Percentiles rank a stretch among this genome's conserved stretches.
Conservation (phyloP, 106 monocot genomes). For the Acanthochlamys bracteata region DNA sequence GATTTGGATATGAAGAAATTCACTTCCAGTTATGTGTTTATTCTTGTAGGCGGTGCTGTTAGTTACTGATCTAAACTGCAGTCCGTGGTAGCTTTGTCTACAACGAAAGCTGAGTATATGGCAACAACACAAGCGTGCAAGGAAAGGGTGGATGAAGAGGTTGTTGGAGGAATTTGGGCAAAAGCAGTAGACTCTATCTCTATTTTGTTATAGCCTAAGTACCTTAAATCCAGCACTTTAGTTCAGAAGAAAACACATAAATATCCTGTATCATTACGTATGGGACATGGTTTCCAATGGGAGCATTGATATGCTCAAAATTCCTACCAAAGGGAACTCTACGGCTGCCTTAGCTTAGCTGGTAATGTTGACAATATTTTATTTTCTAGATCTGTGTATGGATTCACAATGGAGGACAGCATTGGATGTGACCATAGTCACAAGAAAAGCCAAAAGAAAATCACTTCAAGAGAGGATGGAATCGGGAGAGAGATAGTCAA, state of each 20-base stretch:
- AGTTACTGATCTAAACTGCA: not conserved
- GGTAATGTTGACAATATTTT: not conserved
- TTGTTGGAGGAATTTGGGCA: constrained; percentile 6
- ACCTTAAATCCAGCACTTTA: not conserved
- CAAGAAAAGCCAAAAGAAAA: no score
- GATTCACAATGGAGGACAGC: no score
- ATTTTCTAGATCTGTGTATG: no score
- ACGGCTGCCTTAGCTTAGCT: not conserved
- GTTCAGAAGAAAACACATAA: not conserved
- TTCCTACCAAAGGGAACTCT: not conserved
- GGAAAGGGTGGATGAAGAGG: not conserved
- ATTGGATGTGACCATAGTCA: no score
- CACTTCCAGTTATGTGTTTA: not conserved
- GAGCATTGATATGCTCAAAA: not conserved
- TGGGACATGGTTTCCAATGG: no score
- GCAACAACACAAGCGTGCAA: not conserved
- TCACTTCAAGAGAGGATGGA: no score
- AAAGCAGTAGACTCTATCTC: not conserved
- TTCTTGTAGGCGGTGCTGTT: constrained; percentile 2
- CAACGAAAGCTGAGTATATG: constrained; percentile 8
- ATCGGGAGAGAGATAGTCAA: no score
- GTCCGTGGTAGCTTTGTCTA: not conserved
- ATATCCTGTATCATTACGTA: constrained; percentile 9
- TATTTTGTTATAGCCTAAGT: constrained; percentile 13
- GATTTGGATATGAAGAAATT: no score